Evolutionary conservation across 768 basidiomycete genomes (phyloP).

Genomic region (Collybia sp.): DNA sequence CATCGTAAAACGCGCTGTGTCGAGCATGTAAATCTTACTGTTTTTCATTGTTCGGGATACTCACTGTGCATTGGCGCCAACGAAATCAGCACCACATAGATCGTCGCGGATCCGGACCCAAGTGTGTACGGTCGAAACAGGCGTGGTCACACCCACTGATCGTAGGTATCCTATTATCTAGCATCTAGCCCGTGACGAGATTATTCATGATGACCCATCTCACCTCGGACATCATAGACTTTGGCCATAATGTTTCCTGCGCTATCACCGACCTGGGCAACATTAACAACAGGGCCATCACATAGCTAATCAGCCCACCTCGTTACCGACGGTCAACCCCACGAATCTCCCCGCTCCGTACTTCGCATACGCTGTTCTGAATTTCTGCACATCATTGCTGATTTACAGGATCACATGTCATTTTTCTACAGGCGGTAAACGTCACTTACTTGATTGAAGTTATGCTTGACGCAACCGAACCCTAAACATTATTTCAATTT

Average conservation of each 20-base stretch:
- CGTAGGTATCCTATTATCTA: conserved; percentile 25
- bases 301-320: conserved; percentile 19
- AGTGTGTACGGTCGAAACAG: conserved; percentile 32
- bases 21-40: too few relatives aligned
- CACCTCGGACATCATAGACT: conserved; percentile 31
- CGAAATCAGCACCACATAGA: conserved; percentile 31
- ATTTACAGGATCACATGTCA: not conserved
- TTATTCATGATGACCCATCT: too few relatives aligned
- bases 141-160: conserved; percentile 26
- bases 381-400: conserved; percentile 30
- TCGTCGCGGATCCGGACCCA: conserved; percentile 31
- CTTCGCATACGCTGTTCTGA: conserved; percentile 24
- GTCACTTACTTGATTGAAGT: conserved; percentile 22
- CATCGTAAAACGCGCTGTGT: conserved; percentile 31
- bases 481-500: too few relatives aligned
- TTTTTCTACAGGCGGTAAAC: too few relatives aligned
- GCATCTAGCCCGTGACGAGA: too few relatives aligned
- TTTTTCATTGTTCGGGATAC: too few relatives aligned
- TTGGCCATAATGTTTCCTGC: conserved; percentile 28
- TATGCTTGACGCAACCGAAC: conserved; percentile 20
- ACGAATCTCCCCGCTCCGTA: conserved; percentile 27
- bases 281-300: not conserved
- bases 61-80: conserved; percentile 36
- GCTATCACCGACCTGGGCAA: conserved; percentile 21
- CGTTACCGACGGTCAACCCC: conserved; percentile 33